Evolutionary conservation across 306 rosid genomes (phyloP).

Genomic region (Gleditsia sinensis): DNA sequence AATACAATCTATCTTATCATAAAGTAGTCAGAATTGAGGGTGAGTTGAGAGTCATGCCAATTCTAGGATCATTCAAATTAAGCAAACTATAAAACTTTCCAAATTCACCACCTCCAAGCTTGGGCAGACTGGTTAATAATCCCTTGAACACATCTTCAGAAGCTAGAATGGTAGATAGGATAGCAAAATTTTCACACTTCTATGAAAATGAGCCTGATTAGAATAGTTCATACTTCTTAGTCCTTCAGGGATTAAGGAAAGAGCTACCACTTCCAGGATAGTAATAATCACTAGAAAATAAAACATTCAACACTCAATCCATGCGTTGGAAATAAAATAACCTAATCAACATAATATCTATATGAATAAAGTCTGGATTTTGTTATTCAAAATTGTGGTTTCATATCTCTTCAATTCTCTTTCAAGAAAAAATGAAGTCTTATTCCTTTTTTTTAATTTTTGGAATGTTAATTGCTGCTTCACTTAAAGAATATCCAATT

Average conservation of each 20-base stretch:
- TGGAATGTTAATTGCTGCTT: too few species aligned
- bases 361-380: not conserved
- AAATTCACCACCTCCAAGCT: constrained; percentile 70
- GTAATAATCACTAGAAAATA: too few species aligned
- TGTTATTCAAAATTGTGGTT: not conserved
- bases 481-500: too few species aligned
- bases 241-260: not conserved
- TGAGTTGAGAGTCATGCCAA: constrained; percentile 45
- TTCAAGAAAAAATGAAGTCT: too few species aligned
- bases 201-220: not conserved
- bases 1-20: not conserved
- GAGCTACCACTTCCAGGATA: too few species aligned
- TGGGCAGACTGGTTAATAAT: constrained; percentile 12
- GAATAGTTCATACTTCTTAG: not conserved
- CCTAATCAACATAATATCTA: not conserved
- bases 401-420: not conserved
- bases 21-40: not conserved
- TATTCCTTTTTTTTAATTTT: too few species aligned
- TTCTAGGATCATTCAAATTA: constrained; percentile 72
- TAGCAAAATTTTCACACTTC: not conserved
- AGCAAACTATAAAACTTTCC: constrained; percentile 78
- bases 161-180: not conserved
- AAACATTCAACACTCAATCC: too few species aligned
- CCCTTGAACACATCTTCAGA: constrained; percentile 12
- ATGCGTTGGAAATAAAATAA: too few species aligned